Percentiles rank a stretch among this genome's conserved stretches.
These are phyloP conservation scores for Naegleria lovaniensis DNA, from an alignment of 208 protist genomes.

Conservation along the genomic window DNA sequence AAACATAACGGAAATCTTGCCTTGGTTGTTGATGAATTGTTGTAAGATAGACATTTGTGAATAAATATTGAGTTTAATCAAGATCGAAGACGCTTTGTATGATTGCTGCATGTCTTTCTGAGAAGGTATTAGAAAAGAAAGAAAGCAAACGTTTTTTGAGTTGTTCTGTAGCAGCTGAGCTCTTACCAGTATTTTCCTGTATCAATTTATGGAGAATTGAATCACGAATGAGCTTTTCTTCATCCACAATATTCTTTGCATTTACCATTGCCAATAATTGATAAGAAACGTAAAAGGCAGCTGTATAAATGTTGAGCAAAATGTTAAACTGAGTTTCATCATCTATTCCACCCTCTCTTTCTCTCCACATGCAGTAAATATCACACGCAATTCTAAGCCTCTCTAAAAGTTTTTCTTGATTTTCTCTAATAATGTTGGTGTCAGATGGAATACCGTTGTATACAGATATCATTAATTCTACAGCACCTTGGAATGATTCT, in stretches of 20 bases:
- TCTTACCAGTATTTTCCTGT: not conserved
- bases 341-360: not conserved
- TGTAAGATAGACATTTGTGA: not conserved
- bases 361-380: not conserved
- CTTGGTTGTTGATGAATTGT: not conserved
- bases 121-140: not conserved
- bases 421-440: not conserved
- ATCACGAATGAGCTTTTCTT: not conserved
- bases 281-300: not conserved
- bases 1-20: not conserved
- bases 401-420: not conserved
- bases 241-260: not conserved
- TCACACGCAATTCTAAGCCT: not conserved
- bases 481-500: not conserved
- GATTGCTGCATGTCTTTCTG: not conserved
- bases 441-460: not conserved
- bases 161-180: not conserved
- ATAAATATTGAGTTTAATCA: not conserved
- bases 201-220: not conserved
- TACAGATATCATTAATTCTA: not conserved
- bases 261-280: not conserved
- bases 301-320: not conserved
- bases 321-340: not conserved
- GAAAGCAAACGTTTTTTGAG: not conserved
- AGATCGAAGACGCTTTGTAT: not conserved